These are phyloP conservation scores for Trichosanthes cucumerina DNA, from an alignment of 306 rosid genomes.

Conservation along the genomic window DNA sequence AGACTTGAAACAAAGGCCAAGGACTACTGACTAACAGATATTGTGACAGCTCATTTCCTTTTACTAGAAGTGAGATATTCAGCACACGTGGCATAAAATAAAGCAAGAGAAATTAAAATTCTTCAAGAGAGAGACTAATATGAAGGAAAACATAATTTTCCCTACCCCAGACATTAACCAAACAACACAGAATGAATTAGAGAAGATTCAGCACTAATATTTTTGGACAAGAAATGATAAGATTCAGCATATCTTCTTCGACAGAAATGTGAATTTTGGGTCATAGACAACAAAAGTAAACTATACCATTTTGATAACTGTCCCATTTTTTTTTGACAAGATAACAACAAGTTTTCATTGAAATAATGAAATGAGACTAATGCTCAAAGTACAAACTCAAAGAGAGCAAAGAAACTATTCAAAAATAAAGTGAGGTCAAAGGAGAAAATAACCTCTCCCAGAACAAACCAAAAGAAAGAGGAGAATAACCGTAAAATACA, in stretches of 20 bases:
- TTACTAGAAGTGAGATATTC: background rate
- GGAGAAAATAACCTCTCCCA: no score
- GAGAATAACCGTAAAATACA: no score
- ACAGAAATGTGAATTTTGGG: background rate
- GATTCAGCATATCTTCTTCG: background rate
- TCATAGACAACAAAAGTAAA: background rate
- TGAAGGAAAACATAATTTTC: background rate
- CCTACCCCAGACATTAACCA: background rate
- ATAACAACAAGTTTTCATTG: no score
- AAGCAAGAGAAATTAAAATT: background rate
- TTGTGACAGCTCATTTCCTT: background rate
- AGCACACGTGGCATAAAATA: background rate
- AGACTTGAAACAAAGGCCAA: background rate
- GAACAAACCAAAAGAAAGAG: no score
- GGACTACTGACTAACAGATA: background rate
- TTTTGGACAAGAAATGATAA: background rate
- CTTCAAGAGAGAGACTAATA: background rate
- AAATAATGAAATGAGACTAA: no score
- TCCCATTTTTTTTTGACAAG: no score
- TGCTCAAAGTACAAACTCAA: no score
- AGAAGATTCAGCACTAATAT: background rate
- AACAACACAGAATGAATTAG: background rate
- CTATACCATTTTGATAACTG: background rate
- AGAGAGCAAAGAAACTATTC: no score
- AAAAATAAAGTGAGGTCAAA: no score